Conservation (phyloP, 1,284 basidiomycete genomes). For the Sphagnurus paluster region DNA sequence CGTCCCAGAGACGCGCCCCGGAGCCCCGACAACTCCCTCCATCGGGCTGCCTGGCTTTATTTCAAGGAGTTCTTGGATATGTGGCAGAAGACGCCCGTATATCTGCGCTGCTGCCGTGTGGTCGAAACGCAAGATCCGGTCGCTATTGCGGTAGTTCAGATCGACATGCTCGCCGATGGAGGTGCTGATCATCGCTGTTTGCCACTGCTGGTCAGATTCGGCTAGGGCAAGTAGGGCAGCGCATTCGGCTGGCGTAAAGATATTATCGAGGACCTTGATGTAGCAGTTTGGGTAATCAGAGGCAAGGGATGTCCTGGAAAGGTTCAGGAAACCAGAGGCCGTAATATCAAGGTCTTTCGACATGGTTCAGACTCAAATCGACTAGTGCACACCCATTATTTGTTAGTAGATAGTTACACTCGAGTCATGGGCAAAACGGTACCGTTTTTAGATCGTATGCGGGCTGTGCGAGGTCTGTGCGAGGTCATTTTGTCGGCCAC, state of each 20-base stretch:
- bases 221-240: constrained; percentile 32
- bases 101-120: constrained; percentile 27
- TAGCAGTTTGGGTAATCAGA: constrained; percentile 29
- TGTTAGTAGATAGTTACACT: too few relatives aligned
- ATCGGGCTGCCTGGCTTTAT: constrained; percentile 28
- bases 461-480: too few relatives aligned
- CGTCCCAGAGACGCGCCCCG: constrained; percentile 14
- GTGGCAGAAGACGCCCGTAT: constrained; percentile 30
- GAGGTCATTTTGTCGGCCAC: too few relatives aligned
- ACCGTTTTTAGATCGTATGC: too few relatives aligned
- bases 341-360: neutral
- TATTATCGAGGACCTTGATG: constrained; percentile 36
- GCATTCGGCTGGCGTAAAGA: constrained; percentile 37
- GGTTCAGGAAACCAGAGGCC: constrained; percentile 9
- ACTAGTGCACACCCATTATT: too few relatives aligned
- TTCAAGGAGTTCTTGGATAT: constrained; percentile 29
- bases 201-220: constrained; percentile 31
- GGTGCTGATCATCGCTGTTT: constrained; percentile 28
- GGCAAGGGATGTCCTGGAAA: constrained; percentile 28
- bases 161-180: constrained; percentile 25
- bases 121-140: constrained; percentile 36
- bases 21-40: constrained; percentile 25
- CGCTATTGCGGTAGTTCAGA: constrained; percentile 32
- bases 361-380: too few relatives aligned
- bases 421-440: too few relatives aligned